A percentile compares a stretch with the other conserved stretches of the same genome.
Evolutionary conservation across 805 yeast genomes (phyloP).

Genomic region (Saturnispora hagleri): DNA sequence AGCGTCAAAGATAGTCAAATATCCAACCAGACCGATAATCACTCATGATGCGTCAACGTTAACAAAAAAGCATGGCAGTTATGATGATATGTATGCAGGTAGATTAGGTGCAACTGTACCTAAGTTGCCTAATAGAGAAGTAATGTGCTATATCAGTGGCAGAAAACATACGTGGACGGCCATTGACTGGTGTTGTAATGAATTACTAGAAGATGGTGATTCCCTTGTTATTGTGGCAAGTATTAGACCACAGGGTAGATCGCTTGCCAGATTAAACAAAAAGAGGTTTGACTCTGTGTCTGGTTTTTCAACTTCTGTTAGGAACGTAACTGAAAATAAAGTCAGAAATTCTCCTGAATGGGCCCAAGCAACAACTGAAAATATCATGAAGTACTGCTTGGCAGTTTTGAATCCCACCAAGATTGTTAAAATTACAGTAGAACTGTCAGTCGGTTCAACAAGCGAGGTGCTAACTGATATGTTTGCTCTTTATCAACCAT

Average conservation of each 20-base stretch:
- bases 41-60: slow-evolving; percentile 34
- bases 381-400: slow-evolving; percentile 44
- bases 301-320: slow-evolving; percentile 1
- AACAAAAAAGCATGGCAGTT: slow-evolving; percentile 38
- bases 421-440: slow-evolving; percentile 47
- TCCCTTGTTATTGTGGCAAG: slow-evolving; percentile 53
- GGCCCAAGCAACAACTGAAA: slow-evolving; percentile 35
- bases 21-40: slow-evolving; percentile 31
- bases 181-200: slow-evolving; percentile 56
- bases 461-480: slow-evolving; percentile 49
- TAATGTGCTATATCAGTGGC: slow-evolving; percentile 60
- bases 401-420: slow-evolving; percentile 37
- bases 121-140: slow-evolving; percentile 40
- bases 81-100: slow-evolving; percentile 37
- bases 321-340: slow-evolving; percentile 24
- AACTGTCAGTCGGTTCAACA: slow-evolving; percentile 50
- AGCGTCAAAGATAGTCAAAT: slow-evolving; percentile 14
- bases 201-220: slow-evolving; percentile 55
- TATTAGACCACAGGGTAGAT: slow-evolving; percentile 27
- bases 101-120: slow-evolving; percentile 26
- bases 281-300: slow-evolving; percentile 15
- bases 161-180: slow-evolving; percentile 78
- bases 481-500: slow-evolving; percentile 53
- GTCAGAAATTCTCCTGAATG: slow-evolving; percentile 39
- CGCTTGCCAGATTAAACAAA: slow-evolving; percentile 14